Conservation (phyloP, 208 protist genomes). For the Trypanosoma caninum region DNA sequence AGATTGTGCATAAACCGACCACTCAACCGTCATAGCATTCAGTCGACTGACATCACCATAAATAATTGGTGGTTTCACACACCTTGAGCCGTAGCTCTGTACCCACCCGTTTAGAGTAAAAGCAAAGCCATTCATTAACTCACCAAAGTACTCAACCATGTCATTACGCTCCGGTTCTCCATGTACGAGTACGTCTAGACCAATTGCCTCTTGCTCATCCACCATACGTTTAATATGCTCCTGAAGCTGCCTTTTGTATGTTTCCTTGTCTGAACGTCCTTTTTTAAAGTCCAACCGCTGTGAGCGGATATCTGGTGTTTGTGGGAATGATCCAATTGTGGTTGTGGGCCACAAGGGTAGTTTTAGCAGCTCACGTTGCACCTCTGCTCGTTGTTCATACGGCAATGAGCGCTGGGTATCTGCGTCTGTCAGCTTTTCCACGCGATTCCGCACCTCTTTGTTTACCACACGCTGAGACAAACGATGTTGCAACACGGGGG, state of each 20-base stretch:
- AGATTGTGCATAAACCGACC: constrained; percentile 69
- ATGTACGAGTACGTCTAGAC: constrained; percentile 87
- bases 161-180: constrained; percentile 89
- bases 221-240: constrained; percentile 78
- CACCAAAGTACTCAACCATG: constrained; percentile 93
- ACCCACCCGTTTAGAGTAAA: constrained; percentile 88
- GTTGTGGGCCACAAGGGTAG: constrained; percentile 85
- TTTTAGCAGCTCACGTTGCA: constrained; percentile 42
- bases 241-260: constrained; percentile 68
- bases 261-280: constrained; percentile 33
- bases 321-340: constrained; percentile 90
- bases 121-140: constrained; percentile 76
- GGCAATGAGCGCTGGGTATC: constrained; percentile 22
- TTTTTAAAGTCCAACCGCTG: constrained; percentile 61
- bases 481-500: constrained; percentile 23
- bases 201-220: constrained; percentile 75
- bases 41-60: constrained; percentile 70
- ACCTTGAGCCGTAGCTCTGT: constrained; percentile 79
- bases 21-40: constrained; percentile 75
- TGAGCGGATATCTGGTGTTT: constrained; percentile 74
- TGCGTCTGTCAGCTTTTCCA: constrained; percentile 25
- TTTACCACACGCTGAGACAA: constrained; percentile 35
- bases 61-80: constrained; percentile 88
- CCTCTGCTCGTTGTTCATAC: constrained; percentile 36
- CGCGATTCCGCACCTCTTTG: constrained; percentile 29